phyloP scores from a whole-genome alignment of 345 rosid genomes.

The Luvunga scandens region DNA sequence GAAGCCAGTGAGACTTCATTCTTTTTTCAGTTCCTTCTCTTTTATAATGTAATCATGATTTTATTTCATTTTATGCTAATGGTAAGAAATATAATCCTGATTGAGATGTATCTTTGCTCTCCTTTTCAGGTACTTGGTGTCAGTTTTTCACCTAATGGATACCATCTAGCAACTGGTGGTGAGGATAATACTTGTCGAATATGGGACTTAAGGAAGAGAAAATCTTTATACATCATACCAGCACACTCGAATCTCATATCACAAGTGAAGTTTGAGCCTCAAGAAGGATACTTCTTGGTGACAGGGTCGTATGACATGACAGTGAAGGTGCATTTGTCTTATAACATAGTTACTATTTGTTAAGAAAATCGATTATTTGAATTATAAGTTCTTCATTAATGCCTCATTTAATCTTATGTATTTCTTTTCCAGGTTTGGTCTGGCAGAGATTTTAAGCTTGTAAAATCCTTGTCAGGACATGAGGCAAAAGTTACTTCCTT shows the following conservation, averaged over 20 bases:
- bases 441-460: constrained; percentile 80
- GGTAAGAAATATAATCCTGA: background rate
- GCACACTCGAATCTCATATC: constrained; percentile 96
- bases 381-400: constrained; percentile 11
- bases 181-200: constrained; percentile 94
- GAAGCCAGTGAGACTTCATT: constrained; percentile 59
- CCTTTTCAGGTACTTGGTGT: constrained; percentile 70
- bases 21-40: background rate
- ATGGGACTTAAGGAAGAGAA: constrained; percentile 95
- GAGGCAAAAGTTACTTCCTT: constrained; percentile 79
- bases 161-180: constrained; percentile 93
- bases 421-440: constrained; percentile 77
- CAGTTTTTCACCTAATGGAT: constrained; percentile 93
- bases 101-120: constrained; percentile 10
- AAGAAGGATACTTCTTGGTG: constrained; percentile 86
- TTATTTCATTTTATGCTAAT: background rate
- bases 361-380: background rate
- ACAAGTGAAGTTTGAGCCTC: constrained; percentile 92
- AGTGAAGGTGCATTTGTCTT: constrained; percentile 58
- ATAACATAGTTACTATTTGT: background rate
- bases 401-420: constrained; percentile 13
- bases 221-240: constrained; percentile 71
- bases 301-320: constrained; percentile 96
- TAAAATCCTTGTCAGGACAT: constrained; percentile 71
- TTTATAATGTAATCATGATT: background rate